phyloP scores from a whole-genome alignment of 495 filamentous ascomycete genomes.

The Letharia lupina region DNA sequence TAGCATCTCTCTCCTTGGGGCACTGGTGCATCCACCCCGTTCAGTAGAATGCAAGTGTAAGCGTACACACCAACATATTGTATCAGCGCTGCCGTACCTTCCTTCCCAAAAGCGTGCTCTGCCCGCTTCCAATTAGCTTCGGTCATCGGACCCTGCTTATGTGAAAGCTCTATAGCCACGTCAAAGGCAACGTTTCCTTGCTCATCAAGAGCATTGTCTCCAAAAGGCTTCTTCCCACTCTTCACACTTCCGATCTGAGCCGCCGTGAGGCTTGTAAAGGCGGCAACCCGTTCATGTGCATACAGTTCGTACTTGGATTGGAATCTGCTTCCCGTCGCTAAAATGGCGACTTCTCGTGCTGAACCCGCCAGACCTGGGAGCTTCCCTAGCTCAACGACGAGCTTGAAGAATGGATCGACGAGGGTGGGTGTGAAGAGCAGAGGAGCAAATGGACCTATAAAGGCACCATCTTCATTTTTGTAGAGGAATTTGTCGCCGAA shows the following conservation, averaged over 20 bases:
- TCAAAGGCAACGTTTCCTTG: background rate
- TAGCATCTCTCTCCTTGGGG: background rate
- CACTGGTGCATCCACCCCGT: background rate
- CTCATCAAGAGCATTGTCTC: background rate
- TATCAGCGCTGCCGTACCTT: background rate
- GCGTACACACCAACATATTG: background rate
- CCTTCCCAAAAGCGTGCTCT: background rate
- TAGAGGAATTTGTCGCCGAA: background rate
- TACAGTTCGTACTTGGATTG: background rate
- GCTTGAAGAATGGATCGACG: background rate
- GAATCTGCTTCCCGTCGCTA: background rate
- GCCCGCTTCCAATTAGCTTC: background rate
- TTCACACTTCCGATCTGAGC: background rate
- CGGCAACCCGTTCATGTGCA: background rate
- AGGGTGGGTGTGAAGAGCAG: background rate
- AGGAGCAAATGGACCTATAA: background rate
- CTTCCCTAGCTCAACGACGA: background rate
- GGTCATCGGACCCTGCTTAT: background rate
- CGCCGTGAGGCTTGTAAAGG: background rate
- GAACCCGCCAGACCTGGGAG: background rate
- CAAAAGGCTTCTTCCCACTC: background rate
- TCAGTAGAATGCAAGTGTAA: background rate
- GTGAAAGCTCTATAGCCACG: background rate
- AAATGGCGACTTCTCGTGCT: background rate
- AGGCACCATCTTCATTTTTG: background rate